phyloP scores from a whole-genome alignment of 169 alveolate genomes.

The Plasmodium yoelii region DNA sequence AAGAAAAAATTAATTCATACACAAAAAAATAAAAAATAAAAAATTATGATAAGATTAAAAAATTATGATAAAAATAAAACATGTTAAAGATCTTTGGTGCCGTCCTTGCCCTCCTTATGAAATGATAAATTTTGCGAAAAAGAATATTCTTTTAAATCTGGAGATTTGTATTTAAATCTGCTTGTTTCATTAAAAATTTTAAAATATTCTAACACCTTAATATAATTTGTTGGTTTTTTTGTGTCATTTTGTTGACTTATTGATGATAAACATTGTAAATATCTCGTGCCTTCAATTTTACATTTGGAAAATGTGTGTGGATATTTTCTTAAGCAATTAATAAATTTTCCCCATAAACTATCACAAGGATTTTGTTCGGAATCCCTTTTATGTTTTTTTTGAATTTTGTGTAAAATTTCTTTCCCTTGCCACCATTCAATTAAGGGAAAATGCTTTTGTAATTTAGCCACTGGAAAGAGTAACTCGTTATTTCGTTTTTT shows the following conservation, averaged over 20 bases:
- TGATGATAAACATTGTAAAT: conserved; percentile 68
- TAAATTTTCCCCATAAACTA: conserved; percentile 77
- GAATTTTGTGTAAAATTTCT: conserved; percentile 72
- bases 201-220: conserved; percentile 67
- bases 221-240: conserved; percentile 44
- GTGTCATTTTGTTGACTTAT: conserved; percentile 35
- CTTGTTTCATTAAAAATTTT: conserved; percentile 74
- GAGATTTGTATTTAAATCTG: conserved; percentile 60
- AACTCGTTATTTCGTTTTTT: conserved; percentile 65
- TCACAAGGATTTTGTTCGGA: conserved; percentile 72
- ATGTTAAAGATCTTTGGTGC: conserved; percentile 8
- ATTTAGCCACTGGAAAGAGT: conserved; percentile 64
- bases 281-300: conserved; percentile 58
- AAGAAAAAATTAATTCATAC: too few species aligned
- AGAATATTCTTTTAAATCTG: conserved; percentile 63
- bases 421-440: conserved; percentile 78
- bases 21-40: too few species aligned
- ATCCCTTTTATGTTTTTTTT: conserved; percentile 53
- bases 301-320: conserved; percentile 73
- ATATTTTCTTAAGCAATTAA: conserved; percentile 71
- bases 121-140: conserved; percentile 46
- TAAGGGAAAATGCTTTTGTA: conserved; percentile 67
- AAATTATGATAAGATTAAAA: too few species aligned
- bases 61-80: too few species aligned
- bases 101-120: conserved; percentile 7